phyloP scores from a whole-genome alignment of 352 stramenopile genomes.

The Elongisporangium anandrum region DNA sequence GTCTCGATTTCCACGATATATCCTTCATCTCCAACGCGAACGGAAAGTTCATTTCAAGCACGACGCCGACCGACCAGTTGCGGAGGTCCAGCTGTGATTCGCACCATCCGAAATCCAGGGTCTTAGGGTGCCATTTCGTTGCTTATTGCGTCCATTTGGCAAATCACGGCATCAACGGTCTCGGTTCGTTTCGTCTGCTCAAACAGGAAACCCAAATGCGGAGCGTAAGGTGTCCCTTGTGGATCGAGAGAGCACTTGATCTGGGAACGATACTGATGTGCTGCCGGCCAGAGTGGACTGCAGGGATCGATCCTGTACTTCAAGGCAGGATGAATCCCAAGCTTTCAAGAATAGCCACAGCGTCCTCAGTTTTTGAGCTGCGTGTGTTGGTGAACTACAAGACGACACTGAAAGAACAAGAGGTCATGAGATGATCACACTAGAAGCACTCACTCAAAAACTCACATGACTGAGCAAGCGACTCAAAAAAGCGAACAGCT shows the following conservation, averaged over 20 bases:
- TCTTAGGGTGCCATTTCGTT: constrained; percentile 6
- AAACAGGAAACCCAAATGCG: constrained; percentile 34
- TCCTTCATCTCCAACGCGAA: not conserved
- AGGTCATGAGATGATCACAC: not conserved
- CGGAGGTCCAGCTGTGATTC: constrained; percentile 34
- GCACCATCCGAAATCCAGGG: constrained; percentile 30
- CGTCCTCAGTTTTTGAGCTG: constrained; percentile 43
- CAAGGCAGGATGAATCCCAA: constrained; percentile 38
- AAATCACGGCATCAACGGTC: too few relatives aligned
- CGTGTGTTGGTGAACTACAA: constrained; percentile 15
- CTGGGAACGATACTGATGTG: constrained; percentile 27
- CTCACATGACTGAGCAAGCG: constrained; percentile 26
- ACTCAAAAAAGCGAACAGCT: constrained; percentile 42
- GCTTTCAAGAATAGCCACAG: constrained; percentile 50
- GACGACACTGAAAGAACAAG: constrained; percentile 17
- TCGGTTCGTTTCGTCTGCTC: not conserved
- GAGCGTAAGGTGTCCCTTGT: constrained; percentile 15
- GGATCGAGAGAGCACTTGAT: constrained; percentile 17
- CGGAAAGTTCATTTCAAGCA: constrained; percentile 3
- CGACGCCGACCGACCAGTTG: constrained; percentile 31
- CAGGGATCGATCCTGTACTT: constrained; percentile 11
- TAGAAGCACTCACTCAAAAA: not conserved
- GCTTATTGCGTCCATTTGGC: not conserved
- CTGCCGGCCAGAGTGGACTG: constrained; percentile 26
- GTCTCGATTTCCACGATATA: not conserved